Evolutionary conservation across 495 filamentous ascomycete genomes (phyloP).

Genomic region (Letharia lupina): DNA sequence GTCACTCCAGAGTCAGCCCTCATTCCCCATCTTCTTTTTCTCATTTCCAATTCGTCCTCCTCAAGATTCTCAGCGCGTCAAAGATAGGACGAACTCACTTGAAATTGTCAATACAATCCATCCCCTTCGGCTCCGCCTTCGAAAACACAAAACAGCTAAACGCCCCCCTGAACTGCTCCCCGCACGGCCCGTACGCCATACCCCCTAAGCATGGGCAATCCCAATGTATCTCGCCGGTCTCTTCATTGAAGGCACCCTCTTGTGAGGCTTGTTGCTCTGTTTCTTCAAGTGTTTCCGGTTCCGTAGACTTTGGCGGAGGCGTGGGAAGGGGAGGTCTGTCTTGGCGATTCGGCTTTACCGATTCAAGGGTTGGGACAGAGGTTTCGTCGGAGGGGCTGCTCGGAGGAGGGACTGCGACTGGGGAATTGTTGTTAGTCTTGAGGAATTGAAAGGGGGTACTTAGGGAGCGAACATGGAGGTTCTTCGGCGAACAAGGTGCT

Average conservation of each 20-base stretch:
- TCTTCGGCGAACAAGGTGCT: slow-evolving; percentile 79
- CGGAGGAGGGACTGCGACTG: slow-evolving; percentile 34
- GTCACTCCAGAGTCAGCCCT: background rate
- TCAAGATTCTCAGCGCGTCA: too few relatives aligned
- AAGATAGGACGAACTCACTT: slow-evolving; percentile 49
- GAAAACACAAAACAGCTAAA: slow-evolving; percentile 98
- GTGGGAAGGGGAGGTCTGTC: background rate
- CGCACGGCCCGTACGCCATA: slow-evolving; percentile 95
- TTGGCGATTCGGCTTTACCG: slow-evolving; percentile 26
- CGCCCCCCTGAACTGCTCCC: slow-evolving; percentile 84
- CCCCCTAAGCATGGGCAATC: slow-evolving; percentile 96
- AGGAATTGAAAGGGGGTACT: background rate
- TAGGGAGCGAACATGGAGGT: slow-evolving; percentile 52
- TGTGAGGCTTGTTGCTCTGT: slow-evolving; percentile 73
- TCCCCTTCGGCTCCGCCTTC: slow-evolving; percentile 91
- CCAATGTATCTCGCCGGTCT: slow-evolving; percentile 99
- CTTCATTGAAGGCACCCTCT: slow-evolving; percentile 91
- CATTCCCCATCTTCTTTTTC: slow-evolving; percentile 8
- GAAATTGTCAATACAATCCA: slow-evolving; percentile 98
- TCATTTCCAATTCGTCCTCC: too few relatives aligned
- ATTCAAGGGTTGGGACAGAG: slow-evolving; percentile 38
- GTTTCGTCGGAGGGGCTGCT: slow-evolving; percentile 27
- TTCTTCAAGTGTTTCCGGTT: slow-evolving; percentile 37
- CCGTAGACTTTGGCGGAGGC: slow-evolving; percentile 18
- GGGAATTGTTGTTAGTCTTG: slow-evolving; percentile 9